Conservation (phyloP, 2,329 filamentous ascomycete species). For the Exophiala alcalophila region DNA sequence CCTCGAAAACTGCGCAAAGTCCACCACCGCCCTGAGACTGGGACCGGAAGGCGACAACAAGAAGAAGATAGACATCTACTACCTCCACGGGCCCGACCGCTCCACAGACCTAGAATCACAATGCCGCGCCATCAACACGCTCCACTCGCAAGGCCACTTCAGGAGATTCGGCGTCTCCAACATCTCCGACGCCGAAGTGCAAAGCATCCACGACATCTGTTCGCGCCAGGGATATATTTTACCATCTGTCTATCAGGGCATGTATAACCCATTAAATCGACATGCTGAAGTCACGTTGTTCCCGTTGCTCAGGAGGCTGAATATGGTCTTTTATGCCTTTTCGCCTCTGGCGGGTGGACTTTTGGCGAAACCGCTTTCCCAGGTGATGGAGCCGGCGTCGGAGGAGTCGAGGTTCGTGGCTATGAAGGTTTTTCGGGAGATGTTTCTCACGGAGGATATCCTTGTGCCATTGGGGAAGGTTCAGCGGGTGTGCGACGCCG, state of each 20-base stretch:
- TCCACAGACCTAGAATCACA: slow-evolving; percentile 39
- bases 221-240: slow-evolving; percentile 36
- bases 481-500: slow-evolving; percentile 24
- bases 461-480: slow-evolving; percentile 34
- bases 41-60: no score
- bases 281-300: slow-evolving; percentile 36
- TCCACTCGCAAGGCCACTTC: slow-evolving; percentile 34
- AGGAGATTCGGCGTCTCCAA: slow-evolving; percentile 41
- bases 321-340: slow-evolving; percentile 31
- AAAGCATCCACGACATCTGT: slow-evolving; percentile 36
- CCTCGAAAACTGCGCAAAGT: slow-evolving; percentile 8
- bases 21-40: slow-evolving; percentile 10
- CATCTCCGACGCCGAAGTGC: slow-evolving; percentile 32
- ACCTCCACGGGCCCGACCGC: slow-evolving; percentile 38
- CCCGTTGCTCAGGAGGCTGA: slow-evolving; percentile 36
- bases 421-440: slow-evolving; percentile 31
- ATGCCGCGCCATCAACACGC: slow-evolving; percentile 34
- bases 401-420: slow-evolving; percentile 33
- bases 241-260: slow-evolving; percentile 41
- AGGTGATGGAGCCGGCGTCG: slow-evolving; percentile 26
- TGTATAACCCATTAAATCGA: slow-evolving; percentile 39
- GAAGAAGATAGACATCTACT: slow-evolving; percentile 36
- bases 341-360: slow-evolving; percentile 36
- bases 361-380: slow-evolving; percentile 34
- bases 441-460: slow-evolving; percentile 34